Base-by-base conservation (phyloP, 495 filamentous ascomycete genomes). In the Cladorrhinum samala region DNA sequence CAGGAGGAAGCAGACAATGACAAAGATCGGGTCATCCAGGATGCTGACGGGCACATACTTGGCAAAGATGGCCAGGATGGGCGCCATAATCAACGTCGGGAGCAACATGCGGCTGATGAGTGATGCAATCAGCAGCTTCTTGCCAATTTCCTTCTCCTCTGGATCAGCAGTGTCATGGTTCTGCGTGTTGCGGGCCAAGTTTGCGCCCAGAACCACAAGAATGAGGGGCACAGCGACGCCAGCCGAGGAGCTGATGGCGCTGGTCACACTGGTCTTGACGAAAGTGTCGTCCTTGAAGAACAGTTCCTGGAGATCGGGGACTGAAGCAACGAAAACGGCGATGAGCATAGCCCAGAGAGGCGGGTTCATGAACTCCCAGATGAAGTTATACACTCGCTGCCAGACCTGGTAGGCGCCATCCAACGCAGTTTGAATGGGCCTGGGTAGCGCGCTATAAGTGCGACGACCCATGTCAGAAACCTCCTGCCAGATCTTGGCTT, bases 321-420 rank as follows among this genome's bases (percentile, higher is more conserved):
- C 79, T 2, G 89, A 95, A 23, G 94, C 93, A 4, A 97, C 85
- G 50, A 96, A 65, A 50, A 97, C 85, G 16, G 94, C 87, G 17
- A 81, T 70, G 1, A 97, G 75, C 92, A 98, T 97, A 9, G 93
- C 92, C 89, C 91, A 97, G 1, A 98, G 82, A 0, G 93, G 94
- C 5, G 93, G 92, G 69, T 97, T 98, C 93, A 98, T 97, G 68
- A 96, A 93, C 33, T 86, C 86, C 87, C 87, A 91, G 8, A 87
- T 55, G 27, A 89, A 90, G 36, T 67, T 58, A 48, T 80, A 64
- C 60, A 92, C 85, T 11, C 74, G 75, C n/a, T 62, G 36, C 49
- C 72, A 27, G 23, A 69, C 70, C 24, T 58, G 65, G 33, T 68
- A 65, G n/a, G 75, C 52, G 16, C 61, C 69, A 5, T 70, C 65